These are phyloP conservation scores for Fusarium albidum DNA, from an alignment of 2,329 filamentous ascomycete genomes.

Conservation along the genomic window DNA sequence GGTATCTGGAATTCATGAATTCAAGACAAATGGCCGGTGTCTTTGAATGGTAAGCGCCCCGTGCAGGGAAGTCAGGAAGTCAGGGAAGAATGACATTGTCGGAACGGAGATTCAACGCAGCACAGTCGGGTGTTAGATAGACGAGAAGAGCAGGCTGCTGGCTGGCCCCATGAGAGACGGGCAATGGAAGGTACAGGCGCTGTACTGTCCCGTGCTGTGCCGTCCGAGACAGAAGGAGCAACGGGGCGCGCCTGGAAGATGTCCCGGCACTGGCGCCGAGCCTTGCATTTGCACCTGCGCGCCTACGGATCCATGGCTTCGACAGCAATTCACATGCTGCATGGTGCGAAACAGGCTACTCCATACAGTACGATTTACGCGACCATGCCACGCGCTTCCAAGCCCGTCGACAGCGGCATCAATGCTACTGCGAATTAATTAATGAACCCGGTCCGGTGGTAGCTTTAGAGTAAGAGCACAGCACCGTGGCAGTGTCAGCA, in stretches of 20 bases:
- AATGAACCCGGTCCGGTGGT: slow-evolving; percentile 17
- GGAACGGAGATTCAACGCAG: too few relatives aligned
- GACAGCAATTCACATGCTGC: slow-evolving; percentile 13
- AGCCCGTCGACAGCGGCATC: neutral
- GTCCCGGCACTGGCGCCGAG: slow-evolving; percentile 13
- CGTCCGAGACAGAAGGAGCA: slow-evolving; percentile 7
- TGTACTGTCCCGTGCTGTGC: neutral
- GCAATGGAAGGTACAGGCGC: neutral
- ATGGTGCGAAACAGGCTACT: neutral
- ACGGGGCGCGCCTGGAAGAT: neutral
- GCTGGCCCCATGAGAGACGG: neutral
- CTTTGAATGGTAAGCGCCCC: slow-evolving; percentile 22
- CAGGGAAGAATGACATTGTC: slow-evolving; percentile 16
- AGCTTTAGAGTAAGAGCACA: slow-evolving; percentile 15
- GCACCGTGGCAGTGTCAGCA: neutral
- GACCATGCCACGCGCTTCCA: neutral
- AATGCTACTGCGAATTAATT: slow-evolving; percentile 2
- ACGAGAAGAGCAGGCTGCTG: slow-evolving; percentile 22
- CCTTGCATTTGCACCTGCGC: slow-evolving; percentile 20
- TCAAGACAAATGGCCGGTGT: slow-evolving; percentile 21
- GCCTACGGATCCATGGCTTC: slow-evolving; percentile 2
- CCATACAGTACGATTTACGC: neutral
- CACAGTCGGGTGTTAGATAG: slow-evolving; percentile 22
- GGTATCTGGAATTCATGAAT: slow-evolving; percentile 6
- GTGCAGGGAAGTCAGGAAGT: slow-evolving; percentile 16